Conservation (phyloP, 257 asterid genomes). For the Lithospermum erythrorhizon region DNA sequence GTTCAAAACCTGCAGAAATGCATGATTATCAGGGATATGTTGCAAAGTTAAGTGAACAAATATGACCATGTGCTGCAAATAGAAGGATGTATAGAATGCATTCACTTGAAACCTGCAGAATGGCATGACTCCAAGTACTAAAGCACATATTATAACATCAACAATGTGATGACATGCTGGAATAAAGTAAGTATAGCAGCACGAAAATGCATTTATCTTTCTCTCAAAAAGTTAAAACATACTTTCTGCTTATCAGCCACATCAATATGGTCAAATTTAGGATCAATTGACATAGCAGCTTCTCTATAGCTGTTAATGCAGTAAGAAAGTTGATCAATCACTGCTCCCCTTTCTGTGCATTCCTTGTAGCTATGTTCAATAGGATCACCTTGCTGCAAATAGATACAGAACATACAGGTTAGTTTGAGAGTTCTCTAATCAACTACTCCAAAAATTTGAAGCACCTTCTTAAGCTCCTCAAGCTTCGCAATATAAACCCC, state of each 20-base stretch:
- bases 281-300: constrained; percentile 51
- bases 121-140: too few relatives aligned
- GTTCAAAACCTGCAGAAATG: constrained; percentile 35
- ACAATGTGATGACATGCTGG: background rate
- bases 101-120: too few relatives aligned
- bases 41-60: background rate
- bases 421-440: background rate
- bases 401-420: background rate
- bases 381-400: constrained; percentile 82
- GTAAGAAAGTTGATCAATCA: constrained; percentile 38
- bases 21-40: background rate
- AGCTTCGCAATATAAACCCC: constrained; percentile 67
- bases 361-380: constrained; percentile 78
- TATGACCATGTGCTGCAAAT: background rate
- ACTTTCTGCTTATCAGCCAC: constrained; percentile 60
- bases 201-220: background rate
- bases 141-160: too few relatives aligned
- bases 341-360: constrained; percentile 48
- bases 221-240: background rate
- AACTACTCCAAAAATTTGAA: background rate
- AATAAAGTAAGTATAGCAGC: background rate
- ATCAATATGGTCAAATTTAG: constrained; percentile 70
- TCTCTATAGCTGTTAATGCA: constrained; percentile 66
- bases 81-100: background rate
- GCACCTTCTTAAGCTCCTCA: constrained; percentile 68